Evolutionary conservation across 345 rosid species (phyloP), one percentile per base, ranked within the genome.

Genomic region (Streptanthus diversifolius): DNA sequence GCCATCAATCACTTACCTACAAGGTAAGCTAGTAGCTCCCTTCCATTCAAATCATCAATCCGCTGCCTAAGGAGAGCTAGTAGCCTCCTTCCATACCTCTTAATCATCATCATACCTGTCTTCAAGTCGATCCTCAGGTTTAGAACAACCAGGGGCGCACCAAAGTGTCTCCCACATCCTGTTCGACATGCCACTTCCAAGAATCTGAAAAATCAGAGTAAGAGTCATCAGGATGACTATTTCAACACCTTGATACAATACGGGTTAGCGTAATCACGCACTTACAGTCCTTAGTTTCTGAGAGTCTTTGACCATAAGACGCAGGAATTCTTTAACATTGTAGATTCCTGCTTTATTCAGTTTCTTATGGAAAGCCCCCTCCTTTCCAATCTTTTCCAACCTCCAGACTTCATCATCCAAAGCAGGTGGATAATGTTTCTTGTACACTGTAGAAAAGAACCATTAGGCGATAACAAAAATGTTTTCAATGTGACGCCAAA

Each of bases 161-260:
- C n/a, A n/a, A n/a, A n/a, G n/a, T 66, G 88, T 80, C 62, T 91
- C 98, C 99, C 99, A 95, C 99, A 91, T 95, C 83, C 93, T 90
- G 70, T 95, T 95, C 29, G 99, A 95, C 99, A 95, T 95, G 48
- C 99, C 98, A 65, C 96, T 91, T 73, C 99, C 99, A 74, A 95
- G 96, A 84, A 91, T 90, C 99, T 95, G 74, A 74, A 81, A 14
- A 80, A 71, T 47, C 18, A 75, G 22, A 54, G 43, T 41, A 45
- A 24, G 11, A 76, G 32, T 68, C 68, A 80, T 21, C 71, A 60
- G 39, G n/a, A 69, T 41, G 1, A 44, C 1, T 12, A 27, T 18
- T 44, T 17, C 24, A 48, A 56, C 14, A 75, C 49, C 47, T 5
- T 53, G 47, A 5, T 15, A 63, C 11, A 24, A 13, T 55, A 63